phyloP scores from a whole-genome alignment of 169 alveolate species.

The Perkinsus marinus region DNA sequence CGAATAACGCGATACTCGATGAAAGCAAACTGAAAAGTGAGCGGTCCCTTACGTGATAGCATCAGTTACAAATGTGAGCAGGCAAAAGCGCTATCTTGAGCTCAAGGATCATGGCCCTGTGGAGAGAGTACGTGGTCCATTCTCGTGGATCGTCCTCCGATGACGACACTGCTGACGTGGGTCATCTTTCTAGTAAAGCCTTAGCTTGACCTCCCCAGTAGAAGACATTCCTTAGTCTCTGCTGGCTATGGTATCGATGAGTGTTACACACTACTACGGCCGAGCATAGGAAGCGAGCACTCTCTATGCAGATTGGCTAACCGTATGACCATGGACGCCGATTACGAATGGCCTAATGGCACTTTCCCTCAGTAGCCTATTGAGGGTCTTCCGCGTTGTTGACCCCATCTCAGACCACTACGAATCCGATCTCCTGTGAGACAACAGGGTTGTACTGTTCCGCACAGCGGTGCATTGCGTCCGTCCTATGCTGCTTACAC shows the following conservation, averaged over 20 bases:
- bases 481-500: neutral
- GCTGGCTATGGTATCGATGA: neutral
- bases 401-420: neutral
- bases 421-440: neutral
- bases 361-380: neutral
- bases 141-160: neutral
- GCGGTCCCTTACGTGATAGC: neutral
- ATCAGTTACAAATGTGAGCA: neutral
- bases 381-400: neutral
- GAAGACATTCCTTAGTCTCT: neutral
- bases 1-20: neutral
- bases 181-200: neutral
- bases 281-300: neutral
- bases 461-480: neutral
- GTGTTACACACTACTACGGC: neutral
- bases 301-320: neutral
- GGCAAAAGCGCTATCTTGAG: neutral
- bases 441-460: neutral
- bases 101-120: neutral
- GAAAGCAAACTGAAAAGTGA: neutral
- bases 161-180: neutral
- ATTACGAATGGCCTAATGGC: neutral
- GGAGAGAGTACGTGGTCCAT: neutral
- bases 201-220: neutral
- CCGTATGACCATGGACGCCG: neutral